A percentile compares a stretch with the other conserved stretches of the same genome.
These are phyloP conservation scores for Clathrus columnatus DNA, from an alignment of 768 basidiomycete genomes.

Conservation along the genomic window DNA sequence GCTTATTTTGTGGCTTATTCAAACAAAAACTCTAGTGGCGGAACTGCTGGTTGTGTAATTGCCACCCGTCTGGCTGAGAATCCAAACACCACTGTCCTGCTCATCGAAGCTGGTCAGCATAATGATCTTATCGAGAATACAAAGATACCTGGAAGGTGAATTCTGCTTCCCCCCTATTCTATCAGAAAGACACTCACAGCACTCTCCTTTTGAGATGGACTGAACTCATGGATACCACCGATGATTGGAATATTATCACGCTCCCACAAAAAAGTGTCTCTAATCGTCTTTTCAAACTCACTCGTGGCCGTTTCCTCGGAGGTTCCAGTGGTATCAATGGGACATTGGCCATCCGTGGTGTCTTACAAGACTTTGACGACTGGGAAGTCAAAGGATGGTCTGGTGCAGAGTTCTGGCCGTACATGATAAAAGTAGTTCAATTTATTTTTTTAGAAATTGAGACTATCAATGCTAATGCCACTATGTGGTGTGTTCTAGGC, in stretches of 20 bases:
- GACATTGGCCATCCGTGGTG: constrained; percentile 15
- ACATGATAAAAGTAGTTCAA: not conserved
- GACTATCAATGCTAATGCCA: no score
- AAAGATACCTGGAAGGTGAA: constrained; percentile 13
- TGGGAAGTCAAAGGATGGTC: constrained; percentile 15
- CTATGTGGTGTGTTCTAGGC: no score
- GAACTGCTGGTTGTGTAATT: constrained; percentile 38
- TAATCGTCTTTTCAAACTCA: not conserved
- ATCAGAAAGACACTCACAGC: no score
- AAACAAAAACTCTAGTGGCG: constrained; percentile 12
- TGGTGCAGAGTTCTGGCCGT: not conserved
- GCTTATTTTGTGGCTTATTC: not conserved
- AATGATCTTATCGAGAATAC: constrained; percentile 14
- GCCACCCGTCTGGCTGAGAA: constrained; percentile 36
- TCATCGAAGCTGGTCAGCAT: constrained; percentile 30
- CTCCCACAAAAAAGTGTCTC: not conserved
- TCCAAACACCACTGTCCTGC: constrained; percentile 26
- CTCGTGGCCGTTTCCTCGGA: constrained; percentile 15
- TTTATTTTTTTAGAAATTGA: no score
- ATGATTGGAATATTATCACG: not conserved
- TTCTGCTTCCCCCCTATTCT: not conserved
- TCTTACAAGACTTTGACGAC: constrained; percentile 14
- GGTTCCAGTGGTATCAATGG: constrained; percentile 15
- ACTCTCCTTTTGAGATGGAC: not conserved
- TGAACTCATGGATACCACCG: not conserved